phyloP scores from a whole-genome alignment of 306 rosid genomes.

The Amphicarpaea edgeworthii region DNA sequence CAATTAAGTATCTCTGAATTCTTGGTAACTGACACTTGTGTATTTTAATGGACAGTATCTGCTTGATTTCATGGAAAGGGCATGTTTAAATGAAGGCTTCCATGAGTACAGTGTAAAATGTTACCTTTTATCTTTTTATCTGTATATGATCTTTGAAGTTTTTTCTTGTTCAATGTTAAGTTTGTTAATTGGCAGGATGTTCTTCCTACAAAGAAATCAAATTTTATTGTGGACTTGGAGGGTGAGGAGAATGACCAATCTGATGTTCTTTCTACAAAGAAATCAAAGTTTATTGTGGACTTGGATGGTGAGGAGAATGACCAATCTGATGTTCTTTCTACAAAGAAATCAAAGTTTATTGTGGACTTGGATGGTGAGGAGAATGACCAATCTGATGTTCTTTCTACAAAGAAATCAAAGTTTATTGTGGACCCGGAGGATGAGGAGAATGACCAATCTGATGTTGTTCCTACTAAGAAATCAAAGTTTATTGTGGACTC shows the following conservation, averaged over 20 bases:
- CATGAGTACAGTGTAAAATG: conserved; percentile 46
- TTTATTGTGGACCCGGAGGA: no score
- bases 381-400: not conserved
- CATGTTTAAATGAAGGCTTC: conserved; percentile 37
- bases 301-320: no score
- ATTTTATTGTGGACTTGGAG: conserved; percentile 41
- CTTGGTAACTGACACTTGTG: conserved; percentile 23
- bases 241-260: conserved; percentile 29
- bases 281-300: no score
- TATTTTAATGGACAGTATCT: conserved; percentile 47
- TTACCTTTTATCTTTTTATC: not conserved
- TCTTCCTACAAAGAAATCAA: conserved; percentile 38
- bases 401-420: no score
- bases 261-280: no score
- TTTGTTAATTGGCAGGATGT: conserved; percentile 52
- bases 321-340: conserved; percentile 33
- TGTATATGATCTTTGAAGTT: conserved; percentile 24
- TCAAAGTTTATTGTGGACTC: conserved; percentile 41
- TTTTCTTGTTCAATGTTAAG: conserved; percentile 37
- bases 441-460: not conserved
- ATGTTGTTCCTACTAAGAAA: conserved; percentile 40
- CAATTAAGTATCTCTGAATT: conserved; percentile 17
- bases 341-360: conserved; percentile 40
- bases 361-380: conserved; percentile 43
- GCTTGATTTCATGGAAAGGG: conserved; percentile 42